Conservation (phyloP, 2,329 filamentous ascomycete species). For the Phyllosticta citriasiana region DNA sequence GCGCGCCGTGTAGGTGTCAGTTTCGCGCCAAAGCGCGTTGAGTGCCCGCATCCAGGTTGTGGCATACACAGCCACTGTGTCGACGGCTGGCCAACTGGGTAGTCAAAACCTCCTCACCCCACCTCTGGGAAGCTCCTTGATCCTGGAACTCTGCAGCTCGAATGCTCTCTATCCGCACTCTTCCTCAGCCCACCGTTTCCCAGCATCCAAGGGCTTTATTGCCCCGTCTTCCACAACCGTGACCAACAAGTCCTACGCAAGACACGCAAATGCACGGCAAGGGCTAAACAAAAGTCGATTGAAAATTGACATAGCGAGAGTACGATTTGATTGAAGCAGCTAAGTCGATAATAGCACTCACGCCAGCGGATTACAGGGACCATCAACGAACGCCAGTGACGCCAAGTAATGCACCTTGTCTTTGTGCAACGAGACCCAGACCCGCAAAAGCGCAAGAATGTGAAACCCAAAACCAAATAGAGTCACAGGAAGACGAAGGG, state of each 20-base stretch:
- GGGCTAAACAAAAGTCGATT: background rate
- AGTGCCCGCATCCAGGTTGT: background rate
- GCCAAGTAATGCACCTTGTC: slow-evolving; percentile 5
- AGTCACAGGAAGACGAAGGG: background rate
- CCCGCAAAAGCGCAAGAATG: background rate
- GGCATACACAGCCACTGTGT: too few relatives aligned
- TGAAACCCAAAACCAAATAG: background rate
- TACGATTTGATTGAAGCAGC: background rate
- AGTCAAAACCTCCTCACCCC: too few relatives aligned
- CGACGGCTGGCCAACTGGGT: too few relatives aligned
- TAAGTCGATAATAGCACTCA: background rate
- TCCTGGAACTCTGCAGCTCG: too few relatives aligned
- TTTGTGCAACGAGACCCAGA: background rate
- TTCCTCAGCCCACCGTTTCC: too few relatives aligned
- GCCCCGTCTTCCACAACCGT: background rate
- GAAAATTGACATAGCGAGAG: background rate
- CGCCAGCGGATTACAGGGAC: background rate
- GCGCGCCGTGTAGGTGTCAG: background rate
- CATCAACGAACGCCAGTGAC: background rate
- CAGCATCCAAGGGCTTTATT: too few relatives aligned
- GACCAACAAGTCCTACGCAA: background rate
- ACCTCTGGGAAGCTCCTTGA: too few relatives aligned
- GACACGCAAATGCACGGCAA: background rate
- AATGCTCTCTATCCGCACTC: too few relatives aligned
- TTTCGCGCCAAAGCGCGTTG: background rate